phyloP scores from a whole-genome alignment of 1,284 basidiomycete species.

The Trichosporon sp. region DNA sequence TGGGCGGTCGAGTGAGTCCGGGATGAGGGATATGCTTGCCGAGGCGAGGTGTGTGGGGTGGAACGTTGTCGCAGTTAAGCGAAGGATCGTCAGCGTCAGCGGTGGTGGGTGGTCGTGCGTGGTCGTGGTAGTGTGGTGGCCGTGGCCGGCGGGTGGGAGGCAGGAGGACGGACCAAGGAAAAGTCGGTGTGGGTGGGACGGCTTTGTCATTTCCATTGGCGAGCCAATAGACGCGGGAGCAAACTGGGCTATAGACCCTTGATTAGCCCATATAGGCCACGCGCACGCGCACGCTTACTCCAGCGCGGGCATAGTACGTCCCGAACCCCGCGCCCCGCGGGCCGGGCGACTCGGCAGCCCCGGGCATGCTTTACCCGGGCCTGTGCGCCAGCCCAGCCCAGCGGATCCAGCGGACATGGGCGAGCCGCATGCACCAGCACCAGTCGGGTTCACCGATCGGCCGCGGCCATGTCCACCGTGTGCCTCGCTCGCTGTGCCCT shows the following conservation, averaged over 20 bases:
- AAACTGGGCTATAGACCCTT: not conserved
- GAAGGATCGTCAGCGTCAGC: not conserved
- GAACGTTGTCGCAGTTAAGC: not conserved
- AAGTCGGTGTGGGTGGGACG: not conserved
- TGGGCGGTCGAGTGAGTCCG: not conserved
- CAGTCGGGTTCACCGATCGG: slow-evolving; percentile 5
- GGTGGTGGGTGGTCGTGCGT: too few relatives aligned
- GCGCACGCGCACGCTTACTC: not conserved
- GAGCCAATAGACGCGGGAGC: not conserved
- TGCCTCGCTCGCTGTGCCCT: not conserved
- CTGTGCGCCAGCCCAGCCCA: not conserved
- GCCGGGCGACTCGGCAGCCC: not conserved
- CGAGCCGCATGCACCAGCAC: not conserved
- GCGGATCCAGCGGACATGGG: not conserved
- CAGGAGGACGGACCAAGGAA: not conserved
- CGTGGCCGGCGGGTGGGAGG: not conserved
- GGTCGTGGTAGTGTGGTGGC: not conserved
- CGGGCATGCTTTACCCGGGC: not conserved
- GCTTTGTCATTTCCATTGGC: slow-evolving; percentile 4
- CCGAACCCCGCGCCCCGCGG: not conserved
- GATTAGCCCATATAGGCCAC: not conserved
- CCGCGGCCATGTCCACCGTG: slow-evolving; percentile 1
- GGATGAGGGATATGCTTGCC: not conserved
- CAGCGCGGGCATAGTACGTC: not conserved
- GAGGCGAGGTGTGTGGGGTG: not conserved